Evolutionary conservation across 164 flowering plant genomes (phyloP).

Genomic region (Protea cynaroides): DNA sequence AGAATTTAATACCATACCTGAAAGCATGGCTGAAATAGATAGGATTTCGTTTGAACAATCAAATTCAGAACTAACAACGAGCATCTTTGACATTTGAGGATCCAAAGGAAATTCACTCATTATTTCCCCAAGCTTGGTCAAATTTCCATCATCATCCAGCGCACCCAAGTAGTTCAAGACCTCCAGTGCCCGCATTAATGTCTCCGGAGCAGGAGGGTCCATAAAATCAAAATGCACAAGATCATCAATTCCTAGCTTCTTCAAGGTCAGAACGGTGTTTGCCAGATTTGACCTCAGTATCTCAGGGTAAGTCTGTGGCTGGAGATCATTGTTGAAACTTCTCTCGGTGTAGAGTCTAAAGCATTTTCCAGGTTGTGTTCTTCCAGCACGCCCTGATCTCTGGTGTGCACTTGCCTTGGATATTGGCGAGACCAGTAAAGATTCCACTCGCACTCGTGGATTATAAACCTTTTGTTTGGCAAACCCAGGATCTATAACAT

Average conservation of each 20-base stretch:
- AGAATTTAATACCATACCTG: constrained; percentile 42
- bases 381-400: constrained; percentile 96
- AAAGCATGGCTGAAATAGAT: constrained; percentile 87
- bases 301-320: constrained; percentile 92
- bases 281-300: constrained; percentile 87
- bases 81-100: constrained; percentile 98
- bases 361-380: constrained; percentile 98
- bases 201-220: constrained; percentile 99
- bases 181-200: constrained; percentile 88
- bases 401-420: constrained; percentile 98
- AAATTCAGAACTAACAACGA: constrained; percentile 84
- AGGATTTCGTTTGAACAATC: constrained; percentile 95
- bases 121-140: constrained; percentile 81
- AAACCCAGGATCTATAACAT: constrained; percentile 95
- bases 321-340: constrained; percentile 80
- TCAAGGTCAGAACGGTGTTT: constrained; percentile 83
- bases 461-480: constrained; percentile 91
- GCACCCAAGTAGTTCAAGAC: constrained; percentile 92
- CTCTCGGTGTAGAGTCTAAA: constrained; percentile 84
- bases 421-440: constrained; percentile 87
- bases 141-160: constrained; percentile 87
- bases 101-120: constrained; percentile 97
- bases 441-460: constrained; percentile 88
- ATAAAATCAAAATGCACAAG: constrained; percentile 96
- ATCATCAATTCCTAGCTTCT: constrained; percentile 91